Conservation (phyloP, 2,329 filamentous ascomycete species). For the Microdochium trichocladiopsis region DNA sequence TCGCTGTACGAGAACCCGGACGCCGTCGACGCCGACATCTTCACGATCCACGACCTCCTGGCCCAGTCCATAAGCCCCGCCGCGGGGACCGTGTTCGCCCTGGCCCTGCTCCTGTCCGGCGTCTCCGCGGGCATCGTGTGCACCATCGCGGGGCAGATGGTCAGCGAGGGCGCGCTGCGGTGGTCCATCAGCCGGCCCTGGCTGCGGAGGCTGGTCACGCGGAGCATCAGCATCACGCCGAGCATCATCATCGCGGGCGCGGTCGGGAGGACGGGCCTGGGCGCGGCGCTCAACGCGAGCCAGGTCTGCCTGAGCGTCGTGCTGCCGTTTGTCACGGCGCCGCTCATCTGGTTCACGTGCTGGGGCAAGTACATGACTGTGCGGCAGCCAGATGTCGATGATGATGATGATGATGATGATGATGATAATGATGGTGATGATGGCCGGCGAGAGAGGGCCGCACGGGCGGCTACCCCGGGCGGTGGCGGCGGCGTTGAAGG, state of each 20-base stretch:
- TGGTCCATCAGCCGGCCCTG: conserved; percentile 68
- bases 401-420: conserved; percentile 14
- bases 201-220: conserved; percentile 70
- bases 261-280: conserved; percentile 64
- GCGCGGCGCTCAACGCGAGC: conserved; percentile 63
- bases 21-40: conserved; percentile 68
- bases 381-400: conserved; percentile 30
- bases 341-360: conserved; percentile 80
- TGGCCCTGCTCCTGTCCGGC: conserved; percentile 74
- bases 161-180: conserved; percentile 72
- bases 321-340: conserved; percentile 75
- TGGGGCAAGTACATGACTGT: conserved; percentile 75
- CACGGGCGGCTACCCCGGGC: background rate
- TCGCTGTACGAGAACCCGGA: conserved; percentile 58
- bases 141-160: conserved; percentile 86
- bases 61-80: conserved; percentile 61
- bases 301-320: conserved; percentile 76
- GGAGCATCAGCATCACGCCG: conserved; percentile 73
- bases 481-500: conserved; percentile 8
- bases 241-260: conserved; percentile 78
- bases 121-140: conserved; percentile 80
- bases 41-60: conserved; percentile 72
- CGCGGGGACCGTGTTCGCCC: conserved; percentile 77
- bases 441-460: background rate
- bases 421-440: conserved; percentile 1